These are phyloP conservation scores for Colletotrichum lini DNA, from an alignment of 2,329 filamentous ascomycete genomes.

Conservation along the genomic window DNA sequence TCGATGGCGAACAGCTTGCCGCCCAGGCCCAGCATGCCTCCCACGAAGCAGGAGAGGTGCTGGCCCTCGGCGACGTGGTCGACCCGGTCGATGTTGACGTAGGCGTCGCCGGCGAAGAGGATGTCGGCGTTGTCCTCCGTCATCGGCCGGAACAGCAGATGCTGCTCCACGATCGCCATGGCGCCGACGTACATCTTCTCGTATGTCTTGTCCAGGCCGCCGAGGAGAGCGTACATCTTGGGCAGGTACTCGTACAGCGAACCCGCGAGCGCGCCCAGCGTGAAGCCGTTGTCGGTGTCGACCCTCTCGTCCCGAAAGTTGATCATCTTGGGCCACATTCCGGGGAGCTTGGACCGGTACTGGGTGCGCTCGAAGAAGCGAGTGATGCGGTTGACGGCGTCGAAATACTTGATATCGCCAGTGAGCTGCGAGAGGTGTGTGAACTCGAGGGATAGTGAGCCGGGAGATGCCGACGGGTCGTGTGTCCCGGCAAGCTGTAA, in stretches of 20 bases:
- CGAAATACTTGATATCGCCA: conserved; percentile 79
- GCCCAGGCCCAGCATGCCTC: conserved; percentile 65
- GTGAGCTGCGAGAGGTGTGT: conserved; percentile 82
- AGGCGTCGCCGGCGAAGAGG: conserved; percentile 64
- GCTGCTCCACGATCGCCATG: conserved; percentile 66
- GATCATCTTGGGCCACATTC: conserved; percentile 79
- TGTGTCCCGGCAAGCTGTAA: conserved; percentile 26
- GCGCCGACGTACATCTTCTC: conserved; percentile 69
- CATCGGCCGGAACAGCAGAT: conserved; percentile 76
- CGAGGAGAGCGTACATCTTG: conserved; percentile 69
- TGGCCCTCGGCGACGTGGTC: conserved; percentile 53
- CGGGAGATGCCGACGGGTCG: conserved; percentile 64
- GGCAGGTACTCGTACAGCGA: conserved; percentile 59
- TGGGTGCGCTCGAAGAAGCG: conserved; percentile 76
- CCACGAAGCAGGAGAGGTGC: conserved; percentile 66
- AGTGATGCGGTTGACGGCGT: conserved; percentile 78
- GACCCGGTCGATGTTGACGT: conserved; percentile 41
- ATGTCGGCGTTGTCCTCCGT: conserved; percentile 74
- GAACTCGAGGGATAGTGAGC: conserved; percentile 80
- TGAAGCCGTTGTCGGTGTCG: conserved; percentile 47
- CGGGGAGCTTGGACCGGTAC: conserved; percentile 75
- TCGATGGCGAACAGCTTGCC: conserved; percentile 59
- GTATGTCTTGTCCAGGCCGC: conserved; percentile 69
- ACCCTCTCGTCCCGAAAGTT: conserved; percentile 68
- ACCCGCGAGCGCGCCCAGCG: conserved; percentile 57